Evolutionary conservation across 345 rosid species (phyloP).

Genomic region (Theobroma cacao): DNA sequence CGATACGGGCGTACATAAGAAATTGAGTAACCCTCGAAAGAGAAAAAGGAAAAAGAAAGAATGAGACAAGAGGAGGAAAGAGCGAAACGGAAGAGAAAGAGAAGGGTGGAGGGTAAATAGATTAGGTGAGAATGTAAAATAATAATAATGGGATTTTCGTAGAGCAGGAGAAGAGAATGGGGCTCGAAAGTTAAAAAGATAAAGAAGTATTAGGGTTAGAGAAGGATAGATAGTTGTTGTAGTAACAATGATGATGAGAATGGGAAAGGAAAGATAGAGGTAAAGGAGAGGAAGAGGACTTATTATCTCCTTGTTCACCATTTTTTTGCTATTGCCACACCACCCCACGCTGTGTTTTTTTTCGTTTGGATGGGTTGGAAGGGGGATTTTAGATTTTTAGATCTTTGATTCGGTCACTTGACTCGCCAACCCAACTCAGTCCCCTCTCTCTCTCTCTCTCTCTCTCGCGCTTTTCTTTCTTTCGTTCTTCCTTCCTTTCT

Average conservation of each 20-base stretch:
- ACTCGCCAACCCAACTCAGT: constrained; percentile 23
- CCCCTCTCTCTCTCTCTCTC: neutral
- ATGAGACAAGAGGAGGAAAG: constrained; percentile 11
- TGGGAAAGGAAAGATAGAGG: constrained; percentile 39
- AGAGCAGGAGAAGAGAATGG: neutral
- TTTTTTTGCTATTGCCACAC: constrained; percentile 79
- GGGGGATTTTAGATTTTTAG: neutral
- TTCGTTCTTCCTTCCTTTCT: constrained; percentile 15
- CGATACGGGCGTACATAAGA: neutral
- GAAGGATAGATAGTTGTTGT: constrained; percentile 19
- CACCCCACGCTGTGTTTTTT: constrained; percentile 19
- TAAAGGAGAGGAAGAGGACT: constrained; percentile 34
- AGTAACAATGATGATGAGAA: constrained; percentile 19
- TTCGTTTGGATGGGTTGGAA: constrained; percentile 6
- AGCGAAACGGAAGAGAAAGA: neutral
- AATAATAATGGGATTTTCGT: constrained; percentile 1
- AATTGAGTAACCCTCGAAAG: neutral
- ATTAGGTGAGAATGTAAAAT: neutral
- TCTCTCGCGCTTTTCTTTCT: constrained; percentile 4
- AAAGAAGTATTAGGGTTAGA: constrained; percentile 41
- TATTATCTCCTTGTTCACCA: constrained; percentile 65
- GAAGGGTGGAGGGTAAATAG: neutral
- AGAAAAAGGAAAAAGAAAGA: constrained; percentile 6
- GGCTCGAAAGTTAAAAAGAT: constrained; percentile 14
- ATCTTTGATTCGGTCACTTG: constrained; percentile 20